These are phyloP conservation scores for Podospora anserina DNA, from an alignment of 495 filamentous ascomycete genomes.

Conservation along the genomic window DNA sequence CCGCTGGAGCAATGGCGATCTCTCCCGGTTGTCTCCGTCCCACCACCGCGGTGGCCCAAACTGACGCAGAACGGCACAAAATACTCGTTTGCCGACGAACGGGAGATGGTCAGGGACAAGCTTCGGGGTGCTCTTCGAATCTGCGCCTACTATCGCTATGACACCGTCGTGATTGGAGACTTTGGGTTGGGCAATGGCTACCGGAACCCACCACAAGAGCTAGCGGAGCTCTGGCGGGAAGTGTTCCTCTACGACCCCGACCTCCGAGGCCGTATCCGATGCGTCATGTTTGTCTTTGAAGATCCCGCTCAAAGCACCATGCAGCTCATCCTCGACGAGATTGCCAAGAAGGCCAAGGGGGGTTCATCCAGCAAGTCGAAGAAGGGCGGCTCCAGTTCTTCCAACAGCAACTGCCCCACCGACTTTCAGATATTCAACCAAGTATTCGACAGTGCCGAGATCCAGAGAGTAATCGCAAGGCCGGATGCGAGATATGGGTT, in stretches of 20 bases:
- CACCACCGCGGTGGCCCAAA: conserved; percentile 67
- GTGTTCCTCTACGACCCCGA: conserved; percentile 63
- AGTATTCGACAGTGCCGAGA: conserved; percentile 41
- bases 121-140: conserved; percentile 67
- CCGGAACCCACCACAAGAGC: conserved; percentile 63
- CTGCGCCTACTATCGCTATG: conserved; percentile 56
- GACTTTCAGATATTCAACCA: conserved; percentile 45
- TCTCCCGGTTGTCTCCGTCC: conserved; percentile 67
- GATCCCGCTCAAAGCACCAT: conserved; percentile 45
- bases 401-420: conserved; percentile 28
- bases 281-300: conserved; percentile 69
- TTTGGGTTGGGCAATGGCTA: conserved; percentile 69
- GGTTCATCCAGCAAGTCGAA: conserved; percentile 33
- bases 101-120: conserved; percentile 67
- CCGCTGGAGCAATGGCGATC: conserved; percentile 45
- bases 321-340: conserved; percentile 46
- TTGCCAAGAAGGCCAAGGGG: conserved; percentile 44
- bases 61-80: conserved; percentile 59
- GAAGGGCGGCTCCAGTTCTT: conserved; percentile 29
- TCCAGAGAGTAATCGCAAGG: conserved; percentile 39
- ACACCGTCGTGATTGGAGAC: conserved; percentile 61
- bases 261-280: conserved; percentile 62
- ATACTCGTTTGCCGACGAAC: conserved; percentile 67
- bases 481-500: conserved; percentile 48
- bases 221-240: conserved; percentile 67